Evolutionary conservation across 495 filamentous ascomycete species (phyloP).

Genomic region (Mycothermus thermophilus): DNA sequence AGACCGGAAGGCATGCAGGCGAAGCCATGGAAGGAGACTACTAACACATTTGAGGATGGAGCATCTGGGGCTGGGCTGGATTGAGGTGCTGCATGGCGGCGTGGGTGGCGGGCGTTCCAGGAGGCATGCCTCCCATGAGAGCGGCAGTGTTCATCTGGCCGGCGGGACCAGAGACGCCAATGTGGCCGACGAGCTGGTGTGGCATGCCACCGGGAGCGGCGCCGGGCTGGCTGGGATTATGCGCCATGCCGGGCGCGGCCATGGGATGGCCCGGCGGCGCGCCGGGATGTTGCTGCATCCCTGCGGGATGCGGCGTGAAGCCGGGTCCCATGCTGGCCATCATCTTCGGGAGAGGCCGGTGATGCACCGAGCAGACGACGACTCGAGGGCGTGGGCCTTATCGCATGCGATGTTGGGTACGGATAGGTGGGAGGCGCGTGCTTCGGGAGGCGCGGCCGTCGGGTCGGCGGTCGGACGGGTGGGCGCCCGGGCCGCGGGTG

Average conservation of each 20-base stretch:
- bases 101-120: slow-evolving; percentile 52
- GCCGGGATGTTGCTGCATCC: slow-evolving; percentile 59
- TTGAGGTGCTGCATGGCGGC: slow-evolving; percentile 66
- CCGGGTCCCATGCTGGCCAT: slow-evolving; percentile 54
- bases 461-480: slow-evolving; percentile 5
- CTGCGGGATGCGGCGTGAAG: slow-evolving; percentile 54
- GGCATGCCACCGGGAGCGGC: slow-evolving; percentile 51
- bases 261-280: slow-evolving; percentile 61
- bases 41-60: slow-evolving; percentile 41
- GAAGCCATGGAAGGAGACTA: too few relatives aligned
- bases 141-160: slow-evolving; percentile 68
- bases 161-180: slow-evolving; percentile 69
- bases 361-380: slow-evolving; percentile 40
- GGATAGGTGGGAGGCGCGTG: slow-evolving; percentile 1
- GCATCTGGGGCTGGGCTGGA: slow-evolving; percentile 50
- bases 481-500: slow-evolving; percentile 7
- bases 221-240: slow-evolving; percentile 55
- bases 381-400: slow-evolving; percentile 21
- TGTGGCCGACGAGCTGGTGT: slow-evolving; percentile 57
- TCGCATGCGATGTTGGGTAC: slow-evolving; percentile 29
- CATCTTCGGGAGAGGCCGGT: slow-evolving; percentile 35
- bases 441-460: slow-evolving; percentile 1
- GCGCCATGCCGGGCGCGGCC: slow-evolving; percentile 38
- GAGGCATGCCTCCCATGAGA: slow-evolving; percentile 68
- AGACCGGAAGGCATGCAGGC: too few relatives aligned